Evolutionary conservation across 148 eudicot genomes (phyloP).

Genomic region (Amaranthus palmeri): DNA sequence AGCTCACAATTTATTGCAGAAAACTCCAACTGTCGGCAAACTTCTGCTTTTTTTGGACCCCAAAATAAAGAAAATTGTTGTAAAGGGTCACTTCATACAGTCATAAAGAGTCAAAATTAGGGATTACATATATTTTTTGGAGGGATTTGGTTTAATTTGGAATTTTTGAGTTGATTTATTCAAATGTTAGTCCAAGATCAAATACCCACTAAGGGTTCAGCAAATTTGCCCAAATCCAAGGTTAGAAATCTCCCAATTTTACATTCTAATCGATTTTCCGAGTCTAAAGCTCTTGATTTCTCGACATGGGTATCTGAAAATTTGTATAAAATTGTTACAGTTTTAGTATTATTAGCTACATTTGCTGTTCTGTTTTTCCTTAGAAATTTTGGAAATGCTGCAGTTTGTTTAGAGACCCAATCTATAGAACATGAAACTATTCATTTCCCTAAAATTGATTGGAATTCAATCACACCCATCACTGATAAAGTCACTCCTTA

Average conservation of each 20-base stretch:
- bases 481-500: slow-evolving; percentile 55
- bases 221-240: neutral
- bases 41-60: too few species aligned
- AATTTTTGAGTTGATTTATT: neutral
- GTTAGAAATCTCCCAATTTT: slow-evolving; percentile 28
- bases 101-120: neutral
- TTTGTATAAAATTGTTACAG: slow-evolving; percentile 51
- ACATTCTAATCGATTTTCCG: slow-evolving; percentile 35
- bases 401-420: slow-evolving; percentile 61
- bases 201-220: slow-evolving; percentile 21
- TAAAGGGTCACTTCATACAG: slow-evolving; percentile 8
- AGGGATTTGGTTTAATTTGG: too few species aligned
- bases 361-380: slow-evolving; percentile 76
- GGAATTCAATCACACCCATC: slow-evolving; percentile 43
- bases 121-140: neutral
- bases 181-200: slow-evolving; percentile 75
- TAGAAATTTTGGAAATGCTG: slow-evolving; percentile 52
- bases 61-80: too few species aligned
- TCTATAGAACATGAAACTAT: slow-evolving; percentile 37
- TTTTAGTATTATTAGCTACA: slow-evolving; percentile 50
- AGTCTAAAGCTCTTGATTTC: slow-evolving; percentile 59
- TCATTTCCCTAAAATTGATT: slow-evolving; percentile 53
- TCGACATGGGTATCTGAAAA: slow-evolving; percentile 77
- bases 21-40: slow-evolving; percentile 24
- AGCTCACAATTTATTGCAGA: slow-evolving; percentile 2